Evolutionary conservation across 2,329 filamentous ascomycete genomes (phyloP).

Genomic region (Botryotinia globosa): DNA sequence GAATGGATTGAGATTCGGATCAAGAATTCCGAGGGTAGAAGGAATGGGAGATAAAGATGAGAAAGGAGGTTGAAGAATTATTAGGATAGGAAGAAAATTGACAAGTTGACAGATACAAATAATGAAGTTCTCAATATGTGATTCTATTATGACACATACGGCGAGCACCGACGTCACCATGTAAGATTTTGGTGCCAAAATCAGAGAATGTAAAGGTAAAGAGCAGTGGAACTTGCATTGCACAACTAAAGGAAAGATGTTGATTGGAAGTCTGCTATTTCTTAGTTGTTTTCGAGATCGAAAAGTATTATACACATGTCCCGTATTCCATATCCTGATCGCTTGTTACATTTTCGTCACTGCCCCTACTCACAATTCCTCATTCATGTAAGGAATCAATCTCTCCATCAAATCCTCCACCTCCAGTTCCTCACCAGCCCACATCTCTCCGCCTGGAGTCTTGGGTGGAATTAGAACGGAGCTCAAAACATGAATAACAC

Average conservation of each 20-base stretch:
- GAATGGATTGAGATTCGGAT: not conserved
- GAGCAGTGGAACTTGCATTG: not conserved
- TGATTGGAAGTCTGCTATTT: not conserved
- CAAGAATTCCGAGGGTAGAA: not conserved
- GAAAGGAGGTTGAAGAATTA: not conserved
- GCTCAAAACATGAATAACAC: constrained; percentile 75
- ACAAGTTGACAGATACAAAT: not conserved
- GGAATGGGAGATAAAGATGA: not conserved
- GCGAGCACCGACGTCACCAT: not conserved
- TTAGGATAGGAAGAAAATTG: not conserved
- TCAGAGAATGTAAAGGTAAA: not conserved
- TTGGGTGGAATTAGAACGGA: constrained; percentile 72
- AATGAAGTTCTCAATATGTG: not conserved
- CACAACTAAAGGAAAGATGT: not conserved
- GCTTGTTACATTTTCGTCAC: not conserved
- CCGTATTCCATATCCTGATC: too few relatives aligned
- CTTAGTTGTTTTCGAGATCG: not conserved
- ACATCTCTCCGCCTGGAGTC: constrained; percentile 48
- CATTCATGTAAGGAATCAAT: constrained; percentile 26
- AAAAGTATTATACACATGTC: not conserved
- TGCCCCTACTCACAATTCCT: constrained; percentile 26
- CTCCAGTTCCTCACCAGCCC: constrained; percentile 50
- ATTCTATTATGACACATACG: not conserved
- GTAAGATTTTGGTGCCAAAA: not conserved
- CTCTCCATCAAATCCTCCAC: constrained; percentile 58